Conservation (phyloP, 106 monocot species). For the Vanilla planifolia region DNA sequence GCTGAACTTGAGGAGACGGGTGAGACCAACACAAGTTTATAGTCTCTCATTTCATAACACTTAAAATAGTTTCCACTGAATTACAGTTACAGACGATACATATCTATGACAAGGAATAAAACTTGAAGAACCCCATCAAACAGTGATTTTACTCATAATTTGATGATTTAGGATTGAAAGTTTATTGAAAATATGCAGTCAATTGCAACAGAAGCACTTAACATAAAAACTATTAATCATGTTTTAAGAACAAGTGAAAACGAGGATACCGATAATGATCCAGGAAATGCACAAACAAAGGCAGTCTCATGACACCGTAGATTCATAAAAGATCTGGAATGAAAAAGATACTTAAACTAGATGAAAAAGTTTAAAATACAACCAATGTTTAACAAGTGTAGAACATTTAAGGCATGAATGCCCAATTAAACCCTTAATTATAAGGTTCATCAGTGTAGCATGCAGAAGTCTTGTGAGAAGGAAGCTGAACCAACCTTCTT, state of each 20-base stretch:
- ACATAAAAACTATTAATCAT: too few species aligned
- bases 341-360: not conserved
- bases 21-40: not conserved
- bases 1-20: not conserved
- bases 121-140: too few species aligned
- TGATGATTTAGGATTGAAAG: too few species aligned
- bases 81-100: too few species aligned
- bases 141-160: too few species aligned
- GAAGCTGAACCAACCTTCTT: constrained; percentile 67
- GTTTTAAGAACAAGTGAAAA: too few species aligned
- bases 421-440: not conserved
- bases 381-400: not conserved
- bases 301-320: too few species aligned
- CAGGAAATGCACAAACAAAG: too few species aligned
- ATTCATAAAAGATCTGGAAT: not conserved
- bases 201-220: too few species aligned
- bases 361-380: not conserved
- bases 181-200: too few species aligned
- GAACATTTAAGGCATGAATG: not conserved
- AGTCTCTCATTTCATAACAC: not conserved
- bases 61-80: not conserved
- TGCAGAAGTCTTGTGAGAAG: not conserved
- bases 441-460: not conserved
- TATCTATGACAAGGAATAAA: too few species aligned
- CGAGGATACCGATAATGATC: too few species aligned